Base-by-base conservation (phyloP, 768 basidiomycete species). In the Strobilomyces confusus region DNA sequence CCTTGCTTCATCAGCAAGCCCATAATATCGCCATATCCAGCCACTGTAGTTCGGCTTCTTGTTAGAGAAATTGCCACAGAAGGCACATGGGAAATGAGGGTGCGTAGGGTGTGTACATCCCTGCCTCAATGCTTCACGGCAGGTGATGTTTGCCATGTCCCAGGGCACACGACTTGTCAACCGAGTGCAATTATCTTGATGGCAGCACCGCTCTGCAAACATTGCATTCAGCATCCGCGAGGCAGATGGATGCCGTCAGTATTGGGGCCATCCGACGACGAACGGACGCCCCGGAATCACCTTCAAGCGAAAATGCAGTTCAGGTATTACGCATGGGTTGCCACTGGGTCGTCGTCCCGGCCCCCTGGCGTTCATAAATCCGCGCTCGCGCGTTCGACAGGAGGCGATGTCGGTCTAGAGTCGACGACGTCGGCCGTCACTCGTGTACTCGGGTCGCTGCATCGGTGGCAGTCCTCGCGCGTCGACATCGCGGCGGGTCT, bases 121-220 rank as follows among this genome's bases (percentile, higher is more conserved):
- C 38, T 38, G 38, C 5, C 9, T 38, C 38, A 8, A 9, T n/a
- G 32, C 17, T 52, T 57, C 44, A 48, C 49, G 56, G 56, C 30
- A 52, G 51, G 25, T 17, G 19, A 51, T n/a, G 22, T 46, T 41
- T 23, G 15, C 26, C 25, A n/a, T 11, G 40, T 43, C 8, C 23
- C 25, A 43, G 23, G 4, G 23, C 41, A 25, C 29, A 29, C 29
- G 29, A 29, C 40, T 22, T 17, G 44, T 17, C 30, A 33, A 9
- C 9, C 44, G 36, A 33, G 42, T 15, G 19, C n/a, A 4, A 25
- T 58, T 5, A 19, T n/a, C 9, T 26, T 33, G 33, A 30, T 5
- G 29, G 29, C 5, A 30, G 17, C 3, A n/a, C 19, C 4, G 25
- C 12, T 49, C 36, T 15, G 30, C 15, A 37, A 55, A 26, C n/a